These are phyloP conservation scores for Aspergillus japonicus DNA, from an alignment of 2,329 filamentous ascomycete genomes.

Conservation along the genomic window DNA sequence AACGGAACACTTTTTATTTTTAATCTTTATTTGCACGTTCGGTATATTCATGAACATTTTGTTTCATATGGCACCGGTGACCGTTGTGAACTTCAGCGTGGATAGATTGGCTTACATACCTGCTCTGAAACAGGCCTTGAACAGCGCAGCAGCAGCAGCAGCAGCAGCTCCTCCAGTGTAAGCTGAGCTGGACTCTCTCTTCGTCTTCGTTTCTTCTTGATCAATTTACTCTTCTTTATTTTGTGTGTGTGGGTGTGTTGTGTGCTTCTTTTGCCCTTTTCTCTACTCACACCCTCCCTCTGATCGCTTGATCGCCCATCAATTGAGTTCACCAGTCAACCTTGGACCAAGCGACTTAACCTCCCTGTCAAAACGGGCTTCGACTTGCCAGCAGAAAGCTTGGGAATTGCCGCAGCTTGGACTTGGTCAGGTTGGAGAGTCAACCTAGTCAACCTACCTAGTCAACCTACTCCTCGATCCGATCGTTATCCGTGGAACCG, in stretches of 20 bases:
- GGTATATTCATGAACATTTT: neutral
- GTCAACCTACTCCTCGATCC: constrained; percentile 11
- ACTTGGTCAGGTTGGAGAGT: constrained; percentile 21
- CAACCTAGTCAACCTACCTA: constrained; percentile 1
- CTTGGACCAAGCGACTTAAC: constrained; percentile 10
- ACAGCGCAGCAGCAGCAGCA: constrained; percentile 8
- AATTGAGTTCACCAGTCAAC: neutral
- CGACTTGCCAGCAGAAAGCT: constrained; percentile 21
- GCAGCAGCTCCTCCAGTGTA: constrained; percentile 6
- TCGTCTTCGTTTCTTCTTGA: too few species aligned
- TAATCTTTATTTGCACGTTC: neutral
- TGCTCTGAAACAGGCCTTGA: constrained; percentile 19
- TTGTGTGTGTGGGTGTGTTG: neutral
- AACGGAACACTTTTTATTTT: constrained; percentile 3
- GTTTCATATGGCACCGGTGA: constrained; percentile 18
- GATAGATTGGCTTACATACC: constrained; percentile 24
- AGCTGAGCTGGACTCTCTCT: constrained; percentile 12
- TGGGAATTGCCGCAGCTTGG: constrained; percentile 30
- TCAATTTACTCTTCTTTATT: neutral
- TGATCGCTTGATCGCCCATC: neutral
- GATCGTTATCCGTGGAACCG: constrained; percentile 31
- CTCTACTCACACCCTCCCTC: too few species aligned
- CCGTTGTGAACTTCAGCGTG: constrained; percentile 17
- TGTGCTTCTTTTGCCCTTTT: constrained; percentile 1
- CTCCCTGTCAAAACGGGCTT: constrained; percentile 14